Base-by-base conservation (phyloP, 2,329 filamentous ascomycete species). In the Claviceps citrina region DNA sequence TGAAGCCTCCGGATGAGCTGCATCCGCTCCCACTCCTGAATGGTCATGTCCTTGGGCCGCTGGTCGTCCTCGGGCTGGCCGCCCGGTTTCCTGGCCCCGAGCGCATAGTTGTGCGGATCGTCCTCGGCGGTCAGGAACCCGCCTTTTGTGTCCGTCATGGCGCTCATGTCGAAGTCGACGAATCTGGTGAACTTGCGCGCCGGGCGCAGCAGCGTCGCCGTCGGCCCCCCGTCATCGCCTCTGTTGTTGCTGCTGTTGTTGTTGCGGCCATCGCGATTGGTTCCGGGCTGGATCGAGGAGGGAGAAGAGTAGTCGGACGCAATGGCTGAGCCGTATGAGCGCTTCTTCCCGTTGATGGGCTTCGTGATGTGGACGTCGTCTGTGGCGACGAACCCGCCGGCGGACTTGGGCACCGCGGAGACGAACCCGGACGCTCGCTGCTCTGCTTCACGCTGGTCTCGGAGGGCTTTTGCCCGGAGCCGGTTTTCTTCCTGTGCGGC, bases 61-160 rank as follows among this genome's bases (percentile, higher is more conserved):
- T 78, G 73, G 7, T 71, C 50, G 4, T 59, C 59, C 7, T 60
- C 55, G 19, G 47, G 44, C 41, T 52, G 55, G 26, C 44, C 56
- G 26, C 44, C 56, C 13, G 49, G 47, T 61, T 39, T 70, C 58
- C 47, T 63, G 7, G 57, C 64, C 6, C 64, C 68, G 50, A 78
- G 74, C 7, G 80, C 84, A 49, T 80, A 80, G 55, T 94, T 94
- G 56, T 81, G 76, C 1, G 91, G 91, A 59, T 98, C 91, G 54
- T 98, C 91, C 46, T 89, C 83, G 1, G 75, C 72, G n/a, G 81
- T 83, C 47, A 98, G 62, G 60, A 98, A 98, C 1, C 91, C 91
- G 46, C 91, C 91, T 56, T 95, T 95, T 1, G 89, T 96, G 58
- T 98, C 91, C 6, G 81, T 93, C 86, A 98, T 96, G 62, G 89